phyloP scores from a whole-genome alignment of 805 yeast species.

The Cyberlindnera mrakii region DNA sequence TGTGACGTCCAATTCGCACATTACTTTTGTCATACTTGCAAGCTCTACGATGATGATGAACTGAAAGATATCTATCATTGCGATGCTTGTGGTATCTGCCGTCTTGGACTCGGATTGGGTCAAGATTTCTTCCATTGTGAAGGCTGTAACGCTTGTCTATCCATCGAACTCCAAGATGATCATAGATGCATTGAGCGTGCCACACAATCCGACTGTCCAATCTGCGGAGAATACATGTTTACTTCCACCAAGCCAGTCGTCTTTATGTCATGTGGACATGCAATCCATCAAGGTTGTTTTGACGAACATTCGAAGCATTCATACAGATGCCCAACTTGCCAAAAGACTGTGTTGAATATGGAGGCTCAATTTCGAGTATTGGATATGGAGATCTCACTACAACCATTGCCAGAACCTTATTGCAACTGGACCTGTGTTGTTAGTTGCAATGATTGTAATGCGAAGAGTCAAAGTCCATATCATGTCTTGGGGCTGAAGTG shows the following conservation, averaged over 20 bases:
- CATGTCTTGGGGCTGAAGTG: conserved; percentile 87
- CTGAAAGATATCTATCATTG: conserved; percentile 85
- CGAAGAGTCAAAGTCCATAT: conserved; percentile 66
- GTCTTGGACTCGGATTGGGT: conserved; percentile 82
- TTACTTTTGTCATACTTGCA: conserved; percentile 75
- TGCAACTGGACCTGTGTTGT: conserved; percentile 68
- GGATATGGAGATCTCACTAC: conserved; percentile 74
- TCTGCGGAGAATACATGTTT: conserved; percentile 87
- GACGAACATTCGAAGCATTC: conserved; percentile 76
- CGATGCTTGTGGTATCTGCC: conserved; percentile 86
- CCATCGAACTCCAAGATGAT: conserved; percentile 67
- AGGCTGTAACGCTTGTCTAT: conserved; percentile 82
- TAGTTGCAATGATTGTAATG: conserved; percentile 82
- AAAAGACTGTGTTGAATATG: conserved; percentile 78
- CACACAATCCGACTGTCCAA: conserved; percentile 88
- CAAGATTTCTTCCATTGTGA: conserved; percentile 90
- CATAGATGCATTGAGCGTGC: conserved; percentile 84
- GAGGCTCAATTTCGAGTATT: conserved; percentile 82
- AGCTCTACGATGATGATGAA: conserved; percentile 76
- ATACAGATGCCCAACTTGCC: conserved; percentile 89
- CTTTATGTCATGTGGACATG: conserved; percentile 92
- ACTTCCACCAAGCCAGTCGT: conserved; percentile 77
- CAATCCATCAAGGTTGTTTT: conserved; percentile 82
- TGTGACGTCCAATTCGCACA: conserved; percentile 66
- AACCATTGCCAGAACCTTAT: conserved; percentile 77